Evolutionary conservation across 805 yeast species (phyloP).

Genomic region (Ascoidea asiatica): DNA sequence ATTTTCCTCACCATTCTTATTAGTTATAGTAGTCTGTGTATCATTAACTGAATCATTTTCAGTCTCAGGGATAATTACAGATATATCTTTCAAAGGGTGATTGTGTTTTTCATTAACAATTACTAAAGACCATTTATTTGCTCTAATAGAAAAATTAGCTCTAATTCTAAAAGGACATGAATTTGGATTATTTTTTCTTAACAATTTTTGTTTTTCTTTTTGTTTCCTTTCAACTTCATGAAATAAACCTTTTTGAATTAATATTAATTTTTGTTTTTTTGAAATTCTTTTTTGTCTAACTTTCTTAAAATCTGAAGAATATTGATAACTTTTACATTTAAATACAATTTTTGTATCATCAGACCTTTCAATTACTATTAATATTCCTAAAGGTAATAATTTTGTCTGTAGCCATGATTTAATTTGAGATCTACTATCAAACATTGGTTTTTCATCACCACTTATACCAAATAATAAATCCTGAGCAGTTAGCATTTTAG

Average conservation of each 20-base stretch:
- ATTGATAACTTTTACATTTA: slow-evolving; percentile 16
- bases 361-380: slow-evolving; percentile 19
- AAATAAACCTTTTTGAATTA: slow-evolving; percentile 12
- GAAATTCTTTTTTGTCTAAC: slow-evolving; percentile 9
- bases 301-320: slow-evolving; percentile 8
- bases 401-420: slow-evolving; percentile 10
- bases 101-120: slow-evolving; percentile 49
- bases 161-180: slow-evolving; percentile 54
- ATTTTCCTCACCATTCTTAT: neutral
- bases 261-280: slow-evolving; percentile 11
- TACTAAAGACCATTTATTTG: slow-evolving; percentile 44
- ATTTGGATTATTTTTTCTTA: slow-evolving; percentile 12
- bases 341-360: slow-evolving; percentile 19
- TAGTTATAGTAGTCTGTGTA: neutral
- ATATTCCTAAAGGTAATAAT: slow-evolving; percentile 9
- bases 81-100: slow-evolving; percentile 25
- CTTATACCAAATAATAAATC: slow-evolving; percentile 5
- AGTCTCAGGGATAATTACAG: no score
- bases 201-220: slow-evolving; percentile 3
- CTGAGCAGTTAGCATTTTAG: slow-evolving; percentile 3
- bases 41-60: no score
- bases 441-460: slow-evolving; percentile 6
- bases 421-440: slow-evolving; percentile 7
- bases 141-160: slow-evolving; percentile 43
- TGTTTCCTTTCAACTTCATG: slow-evolving; percentile 8